These are phyloP conservation scores for Backusella mclennaniae DNA, from an alignment of 192 early-diverging fungal genomes.

Conservation along the genomic window DNA sequence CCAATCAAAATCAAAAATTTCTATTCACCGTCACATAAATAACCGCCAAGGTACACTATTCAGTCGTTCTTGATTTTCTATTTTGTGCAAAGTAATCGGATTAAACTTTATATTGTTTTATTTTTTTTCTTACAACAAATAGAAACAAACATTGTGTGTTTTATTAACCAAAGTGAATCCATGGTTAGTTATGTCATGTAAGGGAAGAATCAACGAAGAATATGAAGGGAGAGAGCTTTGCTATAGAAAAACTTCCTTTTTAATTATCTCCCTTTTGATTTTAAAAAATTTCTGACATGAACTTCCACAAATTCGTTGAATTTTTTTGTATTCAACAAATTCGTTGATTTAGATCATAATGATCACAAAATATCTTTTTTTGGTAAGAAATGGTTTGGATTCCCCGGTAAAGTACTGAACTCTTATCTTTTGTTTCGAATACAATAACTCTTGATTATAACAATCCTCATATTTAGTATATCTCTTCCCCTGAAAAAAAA, in stretches of 20 bases:
- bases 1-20: conserved; percentile 22
- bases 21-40: conserved; percentile 5
- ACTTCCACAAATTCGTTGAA: neutral
- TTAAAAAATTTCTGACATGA: neutral
- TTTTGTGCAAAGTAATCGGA: neutral
- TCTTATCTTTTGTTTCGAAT: neutral
- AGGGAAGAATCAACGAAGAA: neutral
- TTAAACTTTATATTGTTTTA: neutral
- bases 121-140: neutral
- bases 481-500: neutral
- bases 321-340: neutral
- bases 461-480: neutral
- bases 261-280: neutral
- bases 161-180: neutral
- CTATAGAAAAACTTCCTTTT: neutral
- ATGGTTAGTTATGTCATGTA: neutral
- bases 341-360: neutral
- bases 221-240: neutral
- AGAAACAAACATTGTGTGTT: neutral
- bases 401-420: neutral
- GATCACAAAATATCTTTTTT: neutral
- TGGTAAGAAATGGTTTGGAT: neutral
- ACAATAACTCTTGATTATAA: neutral
- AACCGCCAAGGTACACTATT: neutral
- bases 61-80: neutral